A percentile compares a stretch with the other conserved stretches of the same genome.
Evolutionary conservation across 1,139 yeast species (phyloP).

Genomic region (Kluyveromyces sp.): DNA sequence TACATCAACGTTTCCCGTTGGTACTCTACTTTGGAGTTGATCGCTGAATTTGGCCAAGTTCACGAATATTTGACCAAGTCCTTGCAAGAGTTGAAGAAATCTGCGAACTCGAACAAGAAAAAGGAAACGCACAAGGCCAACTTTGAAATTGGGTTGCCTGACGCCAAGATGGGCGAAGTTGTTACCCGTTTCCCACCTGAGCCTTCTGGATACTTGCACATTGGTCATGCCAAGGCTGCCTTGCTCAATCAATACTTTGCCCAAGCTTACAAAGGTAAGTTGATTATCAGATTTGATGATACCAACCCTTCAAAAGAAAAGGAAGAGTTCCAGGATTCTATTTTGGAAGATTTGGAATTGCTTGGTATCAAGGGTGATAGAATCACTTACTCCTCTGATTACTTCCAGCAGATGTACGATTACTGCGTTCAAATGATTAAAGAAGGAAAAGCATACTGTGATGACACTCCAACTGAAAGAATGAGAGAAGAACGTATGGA

Average conservation of each 20-base stretch:
- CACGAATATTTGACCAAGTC: slow-evolving; percentile 64
- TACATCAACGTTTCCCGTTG: slow-evolving; percentile 87
- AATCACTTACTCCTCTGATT: slow-evolving; percentile 84
- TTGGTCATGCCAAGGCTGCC: slow-evolving; percentile 98
- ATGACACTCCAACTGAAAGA: slow-evolving; percentile 84
- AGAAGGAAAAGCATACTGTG: slow-evolving; percentile 94
- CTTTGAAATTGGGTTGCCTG: slow-evolving; percentile 85
- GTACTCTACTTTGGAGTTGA: slow-evolving; percentile 72
- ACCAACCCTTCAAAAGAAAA: slow-evolving; percentile 96
- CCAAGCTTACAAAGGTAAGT: slow-evolving; percentile 84
- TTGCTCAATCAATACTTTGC: slow-evolving; percentile 93
- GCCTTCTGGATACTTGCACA: slow-evolving; percentile 90
- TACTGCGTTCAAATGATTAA: slow-evolving; percentile 76
- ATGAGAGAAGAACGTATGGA: slow-evolving; percentile 99
- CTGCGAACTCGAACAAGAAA: slow-evolving; percentile 54
- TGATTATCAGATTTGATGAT: slow-evolving; percentile 92
- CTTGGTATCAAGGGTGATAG: slow-evolving; percentile 88
- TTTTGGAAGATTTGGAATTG: slow-evolving; percentile 78
- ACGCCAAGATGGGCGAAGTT: slow-evolving; percentile 85
- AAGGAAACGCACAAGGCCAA: slow-evolving; percentile 82
- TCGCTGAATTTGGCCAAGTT: slow-evolving; percentile 60
- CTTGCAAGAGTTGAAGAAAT: slow-evolving; percentile 66
- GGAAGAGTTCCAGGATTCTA: slow-evolving; percentile 85
- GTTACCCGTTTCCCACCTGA: slow-evolving; percentile 93
- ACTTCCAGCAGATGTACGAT: slow-evolving; percentile 85